Percentiles rank a stretch among this genome's conserved stretches.
phyloP scores from a whole-genome alignment of 768 basidiomycete species.

The Solioccasus polychromus region DNA sequence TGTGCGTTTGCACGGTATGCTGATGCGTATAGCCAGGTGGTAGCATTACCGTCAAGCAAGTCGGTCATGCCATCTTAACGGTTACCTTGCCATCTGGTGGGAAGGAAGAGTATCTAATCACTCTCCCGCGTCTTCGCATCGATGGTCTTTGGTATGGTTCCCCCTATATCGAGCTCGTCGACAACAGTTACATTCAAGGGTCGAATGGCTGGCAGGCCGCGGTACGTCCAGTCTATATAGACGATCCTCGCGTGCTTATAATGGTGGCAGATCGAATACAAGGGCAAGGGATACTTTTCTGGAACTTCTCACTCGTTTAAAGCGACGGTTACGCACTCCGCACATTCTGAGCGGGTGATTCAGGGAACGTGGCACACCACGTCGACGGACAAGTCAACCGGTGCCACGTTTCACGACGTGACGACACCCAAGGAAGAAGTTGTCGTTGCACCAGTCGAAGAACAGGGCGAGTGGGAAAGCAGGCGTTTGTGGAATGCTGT shows the following conservation, averaged over 20 bases:
- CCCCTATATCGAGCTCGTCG: constrained; percentile 89
- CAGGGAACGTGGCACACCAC: constrained; percentile 82
- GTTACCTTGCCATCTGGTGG: constrained; percentile 56
- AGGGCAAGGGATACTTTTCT: constrained; percentile 93
- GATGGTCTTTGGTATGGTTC: constrained; percentile 91
- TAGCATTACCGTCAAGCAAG: constrained; percentile 86
- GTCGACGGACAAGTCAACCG: constrained; percentile 48
- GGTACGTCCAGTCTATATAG: constrained; percentile 29
- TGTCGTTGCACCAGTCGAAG: constrained; percentile 52
- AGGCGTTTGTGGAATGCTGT: constrained; percentile 82
- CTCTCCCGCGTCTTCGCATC: constrained; percentile 87
- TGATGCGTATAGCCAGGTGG: constrained; percentile 41
- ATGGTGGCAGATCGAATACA: constrained; percentile 75
- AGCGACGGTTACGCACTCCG: constrained; percentile 62
- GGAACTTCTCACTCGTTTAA: constrained; percentile 95
- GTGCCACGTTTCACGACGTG: constrained; percentile 73
- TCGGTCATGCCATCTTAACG: constrained; percentile 87
- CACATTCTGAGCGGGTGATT: constrained; percentile 47
- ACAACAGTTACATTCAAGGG: constrained; percentile 73
- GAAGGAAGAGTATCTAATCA: constrained; percentile 79
- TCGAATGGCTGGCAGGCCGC: constrained; percentile 58
- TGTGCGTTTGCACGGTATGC: not conserved
- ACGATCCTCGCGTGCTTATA: constrained; percentile 26
- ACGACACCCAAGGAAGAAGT: constrained; percentile 73
- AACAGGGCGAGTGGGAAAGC: constrained; percentile 83